Evolutionary conservation across 352 stramenopile species (phyloP), one percentile per base, ranked within the genome.

Genomic region (Phytophthora constricta): DNA sequence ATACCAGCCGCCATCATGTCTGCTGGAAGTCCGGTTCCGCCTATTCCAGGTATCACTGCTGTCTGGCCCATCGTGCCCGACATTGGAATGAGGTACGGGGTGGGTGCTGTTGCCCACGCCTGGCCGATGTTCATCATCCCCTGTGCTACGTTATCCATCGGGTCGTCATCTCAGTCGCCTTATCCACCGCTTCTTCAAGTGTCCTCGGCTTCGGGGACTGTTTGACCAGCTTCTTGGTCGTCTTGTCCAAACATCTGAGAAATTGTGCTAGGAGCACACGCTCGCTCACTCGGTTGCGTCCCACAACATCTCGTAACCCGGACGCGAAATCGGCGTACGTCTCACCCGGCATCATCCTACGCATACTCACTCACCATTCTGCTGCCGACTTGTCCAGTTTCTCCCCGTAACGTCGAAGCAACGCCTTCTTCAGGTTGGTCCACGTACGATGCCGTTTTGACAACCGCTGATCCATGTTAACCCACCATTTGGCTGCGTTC

Each of bases 261-360:
- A n/a, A n/a, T 13, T 52, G 39, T 2, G 27, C 49, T 0, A 56
- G 28, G 9, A 37, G 31, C 13, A 37, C 31, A 7, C 31, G 31
- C 13, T 37, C 31, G 7, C 31, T 7, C 13, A 37, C 53, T 27
- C 27, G 4, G 19, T 60, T 51, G 22, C 53, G 16, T 26, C 41
- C 3, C n/a, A 41, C 39, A 7, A 33, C 41, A 16, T 60, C 25
- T 31, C 41, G 27, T 16, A 52, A 23, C 2, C 53, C 26, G 2
- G 25, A 34, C 4, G 53, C 53, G 20, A 45, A 51, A 11, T 45
- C 53, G 13, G 39, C 53, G 27, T 60, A 34, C 14, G 84, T 97
- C 76, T 96, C 98, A 79, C 91, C 98, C 48, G 74, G 77, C 59
- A 96, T 97, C 69, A 77, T 98, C 34, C 68, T 89, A 0, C 77